A percentile compares a stretch with the other conserved stretches of the same genome.
Evolutionary conservation across 2,329 filamentous ascomycete species (phyloP).

Genomic region (Pseudopithomyces maydicus): DNA sequence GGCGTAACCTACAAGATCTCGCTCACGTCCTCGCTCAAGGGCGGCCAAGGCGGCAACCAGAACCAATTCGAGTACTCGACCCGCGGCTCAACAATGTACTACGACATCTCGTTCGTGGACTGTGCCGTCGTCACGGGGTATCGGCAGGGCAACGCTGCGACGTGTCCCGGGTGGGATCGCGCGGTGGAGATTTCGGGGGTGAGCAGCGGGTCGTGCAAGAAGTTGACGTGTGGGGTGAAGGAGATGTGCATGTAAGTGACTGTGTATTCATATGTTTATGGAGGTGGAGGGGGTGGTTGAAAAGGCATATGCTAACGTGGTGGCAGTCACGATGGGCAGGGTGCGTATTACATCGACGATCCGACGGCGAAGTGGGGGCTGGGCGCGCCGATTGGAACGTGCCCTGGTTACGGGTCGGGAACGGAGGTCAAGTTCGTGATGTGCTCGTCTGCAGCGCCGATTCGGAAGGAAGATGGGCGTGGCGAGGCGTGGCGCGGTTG

Average conservation of each 20-base stretch:
- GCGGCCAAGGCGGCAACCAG: not conserved
- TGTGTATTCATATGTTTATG: no score
- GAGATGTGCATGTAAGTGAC: not conserved
- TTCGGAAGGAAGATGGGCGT: no score
- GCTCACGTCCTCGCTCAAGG: not conserved
- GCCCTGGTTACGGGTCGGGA: not conserved
- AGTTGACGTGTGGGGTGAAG: not conserved
- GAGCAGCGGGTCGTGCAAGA: not conserved
- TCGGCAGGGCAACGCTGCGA: not conserved
- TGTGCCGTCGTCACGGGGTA: not conserved
- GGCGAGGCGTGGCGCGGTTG: no score
- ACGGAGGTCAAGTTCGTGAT: not conserved
- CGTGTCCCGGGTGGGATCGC: not conserved
- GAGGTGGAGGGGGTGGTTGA: not conserved
- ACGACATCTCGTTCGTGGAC: slow-evolving; percentile 1
- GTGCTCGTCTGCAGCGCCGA: not conserved
- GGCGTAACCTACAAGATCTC: slow-evolving; percentile 2
- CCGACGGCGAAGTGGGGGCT: not conserved
- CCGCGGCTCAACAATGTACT: not conserved
- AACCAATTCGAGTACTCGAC: slow-evolving; percentile 2
- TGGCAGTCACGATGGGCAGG: not conserved
- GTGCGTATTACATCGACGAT: not conserved
- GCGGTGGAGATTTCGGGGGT: not conserved
- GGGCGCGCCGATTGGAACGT: not conserved
- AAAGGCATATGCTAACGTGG: not conserved